These are phyloP conservation scores for Kurtzmaniella cleridarum DNA, from an alignment of 805 yeast species.

Conservation along the genomic window DNA sequence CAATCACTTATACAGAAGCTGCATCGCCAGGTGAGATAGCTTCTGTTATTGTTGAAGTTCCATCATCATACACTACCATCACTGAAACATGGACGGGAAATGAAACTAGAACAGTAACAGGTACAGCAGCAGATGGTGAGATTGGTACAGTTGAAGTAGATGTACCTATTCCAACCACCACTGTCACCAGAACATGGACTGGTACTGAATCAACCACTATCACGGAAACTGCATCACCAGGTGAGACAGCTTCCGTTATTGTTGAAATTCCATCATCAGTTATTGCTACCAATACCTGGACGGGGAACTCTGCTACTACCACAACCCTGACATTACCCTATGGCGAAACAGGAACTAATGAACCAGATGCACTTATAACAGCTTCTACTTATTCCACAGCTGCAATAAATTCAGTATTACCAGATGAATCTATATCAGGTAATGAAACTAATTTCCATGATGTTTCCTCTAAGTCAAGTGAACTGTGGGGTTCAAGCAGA, in stretches of 20 bases:
- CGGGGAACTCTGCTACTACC: conserved; percentile 4
- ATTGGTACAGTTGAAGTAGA: conserved; percentile 9
- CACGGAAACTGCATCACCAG: background rate
- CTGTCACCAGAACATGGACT: background rate
- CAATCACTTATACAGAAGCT: too few relatives aligned
- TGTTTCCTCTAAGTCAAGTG: too few relatives aligned
- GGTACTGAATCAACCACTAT: too few relatives aligned
- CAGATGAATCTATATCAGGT: too few relatives aligned
- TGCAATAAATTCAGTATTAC: too few relatives aligned
- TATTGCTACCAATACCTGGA: conserved; percentile 4
- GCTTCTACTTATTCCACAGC: conserved; percentile 7
- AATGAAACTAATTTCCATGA: too few relatives aligned
- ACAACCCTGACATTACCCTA: too few relatives aligned
- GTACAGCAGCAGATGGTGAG: conserved; percentile 3
- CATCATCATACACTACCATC: background rate
- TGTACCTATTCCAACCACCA: conserved; percentile 7
- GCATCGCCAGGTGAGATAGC: conserved; percentile 1
- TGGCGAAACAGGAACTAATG: conserved; percentile 1
- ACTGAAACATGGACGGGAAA: conserved; percentile 4
- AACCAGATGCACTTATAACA: conserved; percentile 11
- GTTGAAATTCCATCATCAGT: conserved; percentile 1
- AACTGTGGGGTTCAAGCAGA: too few relatives aligned
- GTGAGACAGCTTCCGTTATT: background rate
- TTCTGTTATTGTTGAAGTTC: conserved; percentile 8
- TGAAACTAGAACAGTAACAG: background rate